These are phyloP conservation scores for Tephrocybe rancida DNA, from an alignment of 768 basidiomycete genomes.

Conservation along the genomic window DNA sequence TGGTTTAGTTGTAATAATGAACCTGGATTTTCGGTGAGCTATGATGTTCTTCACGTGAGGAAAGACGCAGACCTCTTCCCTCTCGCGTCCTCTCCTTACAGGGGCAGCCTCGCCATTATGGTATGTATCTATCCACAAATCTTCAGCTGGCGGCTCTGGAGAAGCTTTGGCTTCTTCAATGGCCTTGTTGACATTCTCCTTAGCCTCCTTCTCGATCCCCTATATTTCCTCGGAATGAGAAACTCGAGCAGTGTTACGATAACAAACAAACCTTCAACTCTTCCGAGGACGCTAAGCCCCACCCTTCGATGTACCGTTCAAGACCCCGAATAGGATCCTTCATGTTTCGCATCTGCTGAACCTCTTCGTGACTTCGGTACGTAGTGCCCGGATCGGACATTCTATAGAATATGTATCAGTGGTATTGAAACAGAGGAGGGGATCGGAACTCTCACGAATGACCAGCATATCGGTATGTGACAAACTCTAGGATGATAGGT, in stretches of 20 bases:
- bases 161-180: constrained; percentile 91
- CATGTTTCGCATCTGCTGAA: constrained; percentile 93
- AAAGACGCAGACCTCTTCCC: constrained; percentile 66
- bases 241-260: neutral
- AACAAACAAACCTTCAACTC: constrained; percentile 72
- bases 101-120: constrained; percentile 85
- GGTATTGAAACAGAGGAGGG: constrained; percentile 31
- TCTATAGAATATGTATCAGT: constrained; percentile 32
- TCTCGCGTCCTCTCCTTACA: constrained; percentile 87
- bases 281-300: constrained; percentile 87
- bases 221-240: constrained; percentile 24
- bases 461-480: constrained; percentile 98
- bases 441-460: constrained; percentile 84
- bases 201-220: constrained; percentile 89
- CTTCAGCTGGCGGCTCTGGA: constrained; percentile 68
- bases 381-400: constrained; percentile 99
- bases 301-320: constrained; percentile 90
- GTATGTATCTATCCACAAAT: constrained; percentile 87
- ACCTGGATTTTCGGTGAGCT: neutral
- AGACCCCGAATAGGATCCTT: constrained; percentile 95
- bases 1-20: neutral
- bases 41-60: too few species aligned
- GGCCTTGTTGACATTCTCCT: constrained; percentile 82
- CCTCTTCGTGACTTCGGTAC: constrained; percentile 97
- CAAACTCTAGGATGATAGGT: constrained; percentile 94